phyloP scores from a whole-genome alignment of 2,329 filamentous ascomycete species.

The Fusarium acutatum region DNA sequence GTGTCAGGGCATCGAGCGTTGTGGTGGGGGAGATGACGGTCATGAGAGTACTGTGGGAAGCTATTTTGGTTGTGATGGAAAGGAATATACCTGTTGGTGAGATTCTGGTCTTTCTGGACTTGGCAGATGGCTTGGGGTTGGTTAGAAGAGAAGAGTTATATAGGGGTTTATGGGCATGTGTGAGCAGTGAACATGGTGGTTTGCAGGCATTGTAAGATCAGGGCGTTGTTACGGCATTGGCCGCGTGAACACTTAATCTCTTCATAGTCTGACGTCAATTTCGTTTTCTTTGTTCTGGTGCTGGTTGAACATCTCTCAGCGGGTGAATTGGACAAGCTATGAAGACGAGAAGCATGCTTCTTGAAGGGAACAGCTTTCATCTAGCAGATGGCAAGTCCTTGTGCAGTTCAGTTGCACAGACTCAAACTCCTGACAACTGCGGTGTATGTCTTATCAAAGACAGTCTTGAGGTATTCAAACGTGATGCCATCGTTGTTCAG shows the following conservation, averaged over 20 bases:
- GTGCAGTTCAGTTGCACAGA: background rate
- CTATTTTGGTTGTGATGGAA: background rate
- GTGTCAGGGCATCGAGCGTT: background rate
- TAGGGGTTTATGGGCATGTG: background rate
- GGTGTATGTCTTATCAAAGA: background rate
- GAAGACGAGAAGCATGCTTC: background rate
- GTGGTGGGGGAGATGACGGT: background rate
- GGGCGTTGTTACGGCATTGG: background rate
- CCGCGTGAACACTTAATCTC: background rate
- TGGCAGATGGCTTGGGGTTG: background rate
- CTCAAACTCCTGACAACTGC: background rate
- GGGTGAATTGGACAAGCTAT: too few species aligned
- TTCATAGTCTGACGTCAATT: too few species aligned
- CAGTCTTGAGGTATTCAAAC: background rate
- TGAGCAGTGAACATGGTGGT: background rate
- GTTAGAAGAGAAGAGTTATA: background rate
- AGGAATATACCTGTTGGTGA: background rate
- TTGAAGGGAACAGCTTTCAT: background rate
- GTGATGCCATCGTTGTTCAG: background rate
- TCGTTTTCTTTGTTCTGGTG: background rate
- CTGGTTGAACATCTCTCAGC: background rate
- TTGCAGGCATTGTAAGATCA: background rate
- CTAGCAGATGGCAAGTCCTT: background rate
- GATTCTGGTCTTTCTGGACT: background rate
- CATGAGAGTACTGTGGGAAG: slow-evolving; percentile 1